These are phyloP conservation scores for Nadsonia fulvescens DNA, from an alignment of 805 yeast species.

Conservation along the genomic window DNA sequence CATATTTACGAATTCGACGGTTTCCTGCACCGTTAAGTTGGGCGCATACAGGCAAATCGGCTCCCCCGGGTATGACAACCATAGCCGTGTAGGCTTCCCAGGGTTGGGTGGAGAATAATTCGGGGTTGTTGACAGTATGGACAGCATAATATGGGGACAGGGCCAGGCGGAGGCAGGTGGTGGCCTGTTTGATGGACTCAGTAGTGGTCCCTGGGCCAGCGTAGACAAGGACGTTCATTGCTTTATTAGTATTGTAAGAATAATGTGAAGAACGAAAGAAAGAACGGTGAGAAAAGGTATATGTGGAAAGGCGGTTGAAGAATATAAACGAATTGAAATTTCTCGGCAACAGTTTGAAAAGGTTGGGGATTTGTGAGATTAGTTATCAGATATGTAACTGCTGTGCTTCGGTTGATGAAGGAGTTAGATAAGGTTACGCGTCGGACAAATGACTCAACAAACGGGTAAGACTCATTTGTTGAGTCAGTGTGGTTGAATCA, in stretches of 20 bases:
- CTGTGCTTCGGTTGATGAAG: too few relatives aligned
- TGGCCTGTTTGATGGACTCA: slow-evolving; percentile 69
- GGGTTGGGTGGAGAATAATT: slow-evolving; percentile 57
- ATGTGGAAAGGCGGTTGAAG: too few relatives aligned
- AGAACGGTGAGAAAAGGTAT: slow-evolving; percentile 12
- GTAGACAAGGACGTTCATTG: slow-evolving; percentile 62
- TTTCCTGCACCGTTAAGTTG: slow-evolving; percentile 58
- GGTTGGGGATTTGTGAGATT: too few relatives aligned
- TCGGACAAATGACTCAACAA: too few relatives aligned
- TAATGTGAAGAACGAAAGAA: slow-evolving; percentile 9
- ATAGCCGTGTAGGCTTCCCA: slow-evolving; percentile 71
- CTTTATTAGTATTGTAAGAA: too few relatives aligned
- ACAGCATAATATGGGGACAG: slow-evolving; percentile 86
- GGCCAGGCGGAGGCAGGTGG: slow-evolving; percentile 54
- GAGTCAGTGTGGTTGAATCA: too few relatives aligned
- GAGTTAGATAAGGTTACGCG: too few relatives aligned
- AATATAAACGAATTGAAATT: too few relatives aligned
- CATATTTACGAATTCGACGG: slow-evolving; percentile 38
- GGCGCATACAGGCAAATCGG: slow-evolving; percentile 73
- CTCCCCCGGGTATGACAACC: slow-evolving; percentile 90
- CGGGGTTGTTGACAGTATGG: slow-evolving; percentile 43
- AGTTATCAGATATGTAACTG: too few relatives aligned
- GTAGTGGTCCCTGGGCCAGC: slow-evolving; percentile 72
- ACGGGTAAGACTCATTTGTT: too few relatives aligned
- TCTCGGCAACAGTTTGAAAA: too few relatives aligned